Percentiles rank a stretch among this genome's conserved stretches.
These are phyloP conservation scores for Aspergillus intermedius DNA, from an alignment of 2,329 filamentous ascomycete genomes.

Conservation along the genomic window DNA sequence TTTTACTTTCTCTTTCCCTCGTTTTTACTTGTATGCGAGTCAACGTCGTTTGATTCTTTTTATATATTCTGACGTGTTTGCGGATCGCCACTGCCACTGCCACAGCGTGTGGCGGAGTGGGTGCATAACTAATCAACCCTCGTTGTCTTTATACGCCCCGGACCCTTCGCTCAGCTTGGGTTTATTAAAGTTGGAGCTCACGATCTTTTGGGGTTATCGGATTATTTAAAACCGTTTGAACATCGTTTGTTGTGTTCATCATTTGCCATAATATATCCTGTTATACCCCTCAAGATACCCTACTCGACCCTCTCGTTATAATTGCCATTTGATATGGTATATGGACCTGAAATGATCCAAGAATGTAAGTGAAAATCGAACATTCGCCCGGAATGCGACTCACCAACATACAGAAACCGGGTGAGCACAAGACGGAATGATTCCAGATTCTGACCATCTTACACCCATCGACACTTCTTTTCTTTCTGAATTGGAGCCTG, in stretches of 20 bases:
- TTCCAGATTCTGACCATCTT: constrained; percentile 19
- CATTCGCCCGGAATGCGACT: not conserved
- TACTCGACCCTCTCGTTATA: not conserved
- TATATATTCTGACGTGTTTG: constrained; percentile 29
- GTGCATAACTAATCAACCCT: constrained; percentile 21
- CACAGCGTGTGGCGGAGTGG: constrained; percentile 34
- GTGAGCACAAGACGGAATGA: constrained; percentile 20
- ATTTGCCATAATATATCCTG: no score
- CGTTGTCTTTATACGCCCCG: no score
- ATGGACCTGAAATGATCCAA: not conserved
- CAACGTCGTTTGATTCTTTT: constrained; percentile 2
- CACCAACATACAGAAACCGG: not conserved
- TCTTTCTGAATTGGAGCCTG: constrained; percentile 23
- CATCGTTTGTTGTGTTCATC: not conserved
- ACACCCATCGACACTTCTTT: constrained; percentile 18
- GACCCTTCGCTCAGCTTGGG: no score
- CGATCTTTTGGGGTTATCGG: no score
- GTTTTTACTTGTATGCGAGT: constrained; percentile 2
- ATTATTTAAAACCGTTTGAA: no score
- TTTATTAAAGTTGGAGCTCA: no score
- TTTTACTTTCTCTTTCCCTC: constrained; percentile 6
- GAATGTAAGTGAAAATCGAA: not conserved
- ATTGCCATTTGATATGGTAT: not conserved
- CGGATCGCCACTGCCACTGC: constrained; percentile 19
- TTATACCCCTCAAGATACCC: not conserved